Base-by-base conservation (phyloP, 1,284 basidiomycete genomes). In the Microbotryomycetes sp. region DNA sequence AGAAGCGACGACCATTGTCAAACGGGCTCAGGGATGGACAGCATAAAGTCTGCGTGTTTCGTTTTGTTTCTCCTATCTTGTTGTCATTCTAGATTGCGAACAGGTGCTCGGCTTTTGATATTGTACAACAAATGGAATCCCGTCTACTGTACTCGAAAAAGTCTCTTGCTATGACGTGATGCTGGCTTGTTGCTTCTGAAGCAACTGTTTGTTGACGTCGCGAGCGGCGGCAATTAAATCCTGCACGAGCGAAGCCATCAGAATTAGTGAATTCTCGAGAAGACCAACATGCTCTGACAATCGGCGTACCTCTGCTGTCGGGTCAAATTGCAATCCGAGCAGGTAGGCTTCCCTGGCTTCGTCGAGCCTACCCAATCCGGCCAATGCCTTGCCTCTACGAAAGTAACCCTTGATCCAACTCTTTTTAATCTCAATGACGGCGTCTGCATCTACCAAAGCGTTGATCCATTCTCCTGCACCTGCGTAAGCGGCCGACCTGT, bases 391-490 rank as follows among this genome's bases (percentile, higher is more conserved):
- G 3, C 88, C 90, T 70, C 86, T 94, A 67, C 94, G 81, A 80
- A 94, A 96, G 75, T 97, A 91, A 0, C 92, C 94, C 75, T 97
- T 97, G 70, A 86, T 84, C 94, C 94, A 98, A 29, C 85, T 85
- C 61, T 86, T 81, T 74, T 90, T 89, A 59, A 97, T 78, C 67
- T 84, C 78, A 49, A 94, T 86, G 69, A 97, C 92, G 1, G 86
- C 85, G 65, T 97, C 92, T 1, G 93, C 92, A 73, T 98, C 94
- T 25, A 87, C 86, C 6, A 97, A 78, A 2, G 93, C 90, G 52
- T 85, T 84, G 59, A 92, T 81, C 75, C 82, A 85, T 67, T 93
- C 89, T 6, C 84, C 84, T 1, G 83, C 79, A 64, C 88, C 87
- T 55, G 84, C 83, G 76, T 86, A 88, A 1, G 92, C 87, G 0